phyloP scores from a whole-genome alignment of 1,284 basidiomycete genomes.

The Pyrrhoderma lamaoense region DNA sequence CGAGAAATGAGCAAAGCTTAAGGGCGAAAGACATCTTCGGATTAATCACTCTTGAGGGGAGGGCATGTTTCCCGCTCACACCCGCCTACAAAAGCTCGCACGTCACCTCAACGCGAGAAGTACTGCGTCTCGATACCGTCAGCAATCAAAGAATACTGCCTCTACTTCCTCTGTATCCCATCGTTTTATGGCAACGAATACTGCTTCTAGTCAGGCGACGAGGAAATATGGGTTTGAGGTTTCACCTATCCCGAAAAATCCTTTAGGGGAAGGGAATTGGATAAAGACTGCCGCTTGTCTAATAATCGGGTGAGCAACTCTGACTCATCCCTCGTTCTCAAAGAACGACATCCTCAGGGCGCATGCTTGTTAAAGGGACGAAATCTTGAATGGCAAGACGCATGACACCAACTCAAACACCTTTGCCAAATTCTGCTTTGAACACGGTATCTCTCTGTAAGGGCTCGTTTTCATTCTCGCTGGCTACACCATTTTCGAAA shows the following conservation, averaged over 20 bases:
- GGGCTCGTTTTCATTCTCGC: constrained; percentile 23
- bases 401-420: constrained; percentile 81
- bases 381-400: constrained; percentile 83
- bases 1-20: no score
- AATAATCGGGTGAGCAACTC: constrained; percentile 63
- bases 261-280: constrained; percentile 57
- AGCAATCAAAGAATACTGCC: no score
- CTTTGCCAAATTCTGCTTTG: constrained; percentile 83
- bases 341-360: no score
- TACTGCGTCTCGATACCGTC: no score
- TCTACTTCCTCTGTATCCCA: no score
- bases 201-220: neutral
- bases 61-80: constrained; percentile 4
- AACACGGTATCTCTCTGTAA: constrained; percentile 80
- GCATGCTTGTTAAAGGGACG: constrained; percentile 46
- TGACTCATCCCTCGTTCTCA: constrained; percentile 6
- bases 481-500: neutral
- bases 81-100: constrained; percentile 1
- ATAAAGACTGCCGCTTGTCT: constrained; percentile 69
- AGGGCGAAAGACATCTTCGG: no score
- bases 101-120: neutral
- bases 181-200: no score
- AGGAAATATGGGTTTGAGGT: constrained; percentile 36
- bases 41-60: no score
- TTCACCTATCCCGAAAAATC: constrained; percentile 53